A percentile compares a stretch with the other conserved stretches of the same genome.
phyloP scores from a whole-genome alignment of 2,329 filamentous ascomycete genomes.

The Neobulgaria alba region DNA sequence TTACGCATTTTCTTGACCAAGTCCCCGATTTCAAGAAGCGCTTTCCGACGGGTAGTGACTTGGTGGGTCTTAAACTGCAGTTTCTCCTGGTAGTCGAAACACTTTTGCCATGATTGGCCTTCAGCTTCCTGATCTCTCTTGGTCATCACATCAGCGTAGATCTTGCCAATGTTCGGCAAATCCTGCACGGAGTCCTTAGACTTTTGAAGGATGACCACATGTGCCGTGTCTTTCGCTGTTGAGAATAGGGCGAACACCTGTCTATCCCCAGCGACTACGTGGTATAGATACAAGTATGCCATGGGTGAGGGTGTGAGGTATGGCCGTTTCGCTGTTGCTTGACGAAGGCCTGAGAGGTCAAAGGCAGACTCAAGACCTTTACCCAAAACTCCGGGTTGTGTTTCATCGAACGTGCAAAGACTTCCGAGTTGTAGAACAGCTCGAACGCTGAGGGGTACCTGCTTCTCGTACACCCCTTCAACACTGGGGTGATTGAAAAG shows the following conservation, averaged over 20 bases:
- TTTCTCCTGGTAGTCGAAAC: conserved; percentile 79
- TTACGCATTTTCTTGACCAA: conserved; percentile 82
- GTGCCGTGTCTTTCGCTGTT: conserved; percentile 66
- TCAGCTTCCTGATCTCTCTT: conserved; percentile 57
- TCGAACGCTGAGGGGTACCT: conserved; percentile 77
- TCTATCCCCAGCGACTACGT: conserved; percentile 81
- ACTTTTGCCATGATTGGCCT: conserved; percentile 66
- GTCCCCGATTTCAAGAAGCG: conserved; percentile 80
- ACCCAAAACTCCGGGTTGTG: conserved; percentile 80
- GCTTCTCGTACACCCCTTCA: conserved; percentile 94
- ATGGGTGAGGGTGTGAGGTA: conserved; percentile 71
- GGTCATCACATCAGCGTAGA: conserved; percentile 71
- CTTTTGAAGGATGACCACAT: conserved; percentile 82
- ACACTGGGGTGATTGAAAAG: conserved; percentile 90
- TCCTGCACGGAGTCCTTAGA: conserved; percentile 69
- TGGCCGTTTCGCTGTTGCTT: conserved; percentile 54
- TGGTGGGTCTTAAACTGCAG: conserved; percentile 80
- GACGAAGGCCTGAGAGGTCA: conserved; percentile 68
- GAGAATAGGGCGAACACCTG: conserved; percentile 95
- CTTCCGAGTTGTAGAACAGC: conserved; percentile 87
- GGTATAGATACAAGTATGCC: conserved; percentile 85
- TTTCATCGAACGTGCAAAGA: conserved; percentile 86
- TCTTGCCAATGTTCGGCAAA: conserved; percentile 80
- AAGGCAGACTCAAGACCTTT: conserved; percentile 92
- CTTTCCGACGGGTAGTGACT: conserved; percentile 82